Evolutionary conservation across 2,329 filamentous ascomycete species (phyloP).

Genomic region (Botryotinia convoluta): DNA sequence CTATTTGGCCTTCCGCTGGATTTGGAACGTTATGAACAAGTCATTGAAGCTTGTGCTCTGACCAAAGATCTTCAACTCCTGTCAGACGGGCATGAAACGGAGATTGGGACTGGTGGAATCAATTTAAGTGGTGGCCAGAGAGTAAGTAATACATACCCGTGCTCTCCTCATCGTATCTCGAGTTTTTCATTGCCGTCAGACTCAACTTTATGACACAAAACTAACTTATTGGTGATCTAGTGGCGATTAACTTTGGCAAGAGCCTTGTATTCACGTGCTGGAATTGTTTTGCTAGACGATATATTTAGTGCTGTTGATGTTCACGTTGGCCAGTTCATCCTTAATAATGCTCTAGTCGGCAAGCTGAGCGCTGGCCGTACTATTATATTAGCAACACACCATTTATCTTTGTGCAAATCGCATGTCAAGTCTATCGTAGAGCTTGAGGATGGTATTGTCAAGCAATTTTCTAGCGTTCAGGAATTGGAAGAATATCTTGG

Average conservation of each 20-base stretch:
- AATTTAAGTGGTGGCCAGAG: conserved; percentile 75
- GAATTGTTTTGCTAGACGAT: conserved; percentile 76
- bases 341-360: conserved; percentile 69
- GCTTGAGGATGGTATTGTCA: conserved; percentile 40
- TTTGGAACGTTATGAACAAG: conserved; percentile 62
- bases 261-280: conserved; percentile 73
- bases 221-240: conserved; percentile 41
- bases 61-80: conserved; percentile 72
- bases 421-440: conserved; percentile 69
- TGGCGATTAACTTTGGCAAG: conserved; percentile 77
- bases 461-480: conserved; percentile 14
- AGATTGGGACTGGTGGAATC: conserved; percentile 79
- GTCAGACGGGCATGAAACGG: conserved; percentile 70
- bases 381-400: conserved; percentile 75
- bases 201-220: neutral
- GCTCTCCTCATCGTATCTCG: neutral
- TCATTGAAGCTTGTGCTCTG: conserved; percentile 67
- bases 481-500: conserved; percentile 21
- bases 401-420: conserved; percentile 66
- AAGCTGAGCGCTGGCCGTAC: conserved; percentile 66
- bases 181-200: neutral
- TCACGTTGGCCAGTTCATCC: conserved; percentile 74
- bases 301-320: conserved; percentile 80
- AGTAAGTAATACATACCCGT: neutral
- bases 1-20: conserved; percentile 70